Conservation (phyloP, 495 filamentous ascomycete species). For the Ascobolus immersus region DNA sequence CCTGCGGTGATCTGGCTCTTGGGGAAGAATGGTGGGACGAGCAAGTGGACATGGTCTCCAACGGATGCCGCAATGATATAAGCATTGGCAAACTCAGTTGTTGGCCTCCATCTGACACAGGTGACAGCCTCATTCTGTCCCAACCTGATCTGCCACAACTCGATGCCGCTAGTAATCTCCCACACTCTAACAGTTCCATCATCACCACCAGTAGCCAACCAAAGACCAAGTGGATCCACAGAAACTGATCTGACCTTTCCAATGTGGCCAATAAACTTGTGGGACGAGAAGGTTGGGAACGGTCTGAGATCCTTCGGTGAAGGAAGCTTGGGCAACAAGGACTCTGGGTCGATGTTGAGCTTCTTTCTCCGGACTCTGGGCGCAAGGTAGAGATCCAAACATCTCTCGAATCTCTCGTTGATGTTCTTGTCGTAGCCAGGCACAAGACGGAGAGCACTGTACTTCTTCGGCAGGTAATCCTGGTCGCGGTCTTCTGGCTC, state of each 20-base stretch:
- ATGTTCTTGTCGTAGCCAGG: slow-evolving; percentile 78
- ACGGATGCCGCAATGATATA: slow-evolving; percentile 2
- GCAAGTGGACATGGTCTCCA: slow-evolving; percentile 62
- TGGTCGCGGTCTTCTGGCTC: slow-evolving; percentile 80
- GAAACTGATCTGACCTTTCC: slow-evolving; percentile 64
- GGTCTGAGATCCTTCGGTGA: slow-evolving; percentile 76
- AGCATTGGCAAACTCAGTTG: slow-evolving; percentile 27
- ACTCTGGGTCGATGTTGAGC: slow-evolving; percentile 88
- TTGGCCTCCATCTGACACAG: slow-evolving; percentile 69
- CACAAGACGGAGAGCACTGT: slow-evolving; percentile 63
- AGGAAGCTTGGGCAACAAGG: slow-evolving; percentile 80
- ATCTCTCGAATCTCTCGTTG: slow-evolving; percentile 88
- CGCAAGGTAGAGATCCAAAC: slow-evolving; percentile 82
- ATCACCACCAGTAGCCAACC: slow-evolving; percentile 75
- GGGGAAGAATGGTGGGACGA: slow-evolving; percentile 45
- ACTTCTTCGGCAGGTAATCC: slow-evolving; percentile 61
- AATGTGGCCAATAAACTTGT: slow-evolving; percentile 64
- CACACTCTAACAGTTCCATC: slow-evolving; percentile 82
- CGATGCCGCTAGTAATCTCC: slow-evolving; percentile 66
- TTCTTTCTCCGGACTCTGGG: slow-evolving; percentile 77
- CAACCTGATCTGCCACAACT: slow-evolving; percentile 61
- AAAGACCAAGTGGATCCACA: slow-evolving; percentile 50
- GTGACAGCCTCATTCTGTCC: slow-evolving; percentile 55
- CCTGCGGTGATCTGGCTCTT: slow-evolving; percentile 49
- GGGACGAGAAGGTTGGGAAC: slow-evolving; percentile 70